phyloP scores from a whole-genome alignment of 331 rosid genomes.

The Malus hybrid region DNA sequence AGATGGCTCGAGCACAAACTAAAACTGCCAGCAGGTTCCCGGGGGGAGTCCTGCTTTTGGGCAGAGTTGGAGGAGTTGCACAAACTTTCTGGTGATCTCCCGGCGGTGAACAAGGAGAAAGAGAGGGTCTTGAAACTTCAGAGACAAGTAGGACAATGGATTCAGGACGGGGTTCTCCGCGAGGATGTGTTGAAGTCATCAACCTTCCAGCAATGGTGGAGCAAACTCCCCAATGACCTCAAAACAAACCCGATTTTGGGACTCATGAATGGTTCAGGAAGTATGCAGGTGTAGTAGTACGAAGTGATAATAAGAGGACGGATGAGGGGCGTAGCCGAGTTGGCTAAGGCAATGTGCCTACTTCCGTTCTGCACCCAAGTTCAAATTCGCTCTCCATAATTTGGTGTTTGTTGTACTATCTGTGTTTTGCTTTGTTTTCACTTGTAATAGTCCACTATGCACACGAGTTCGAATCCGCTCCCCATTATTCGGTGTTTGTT shows the following conservation, averaged over 20 bases:
- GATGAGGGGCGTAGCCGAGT: no score
- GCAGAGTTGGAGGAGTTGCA: constrained; percentile 63
- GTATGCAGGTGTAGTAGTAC: no score
- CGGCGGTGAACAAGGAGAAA: background rate
- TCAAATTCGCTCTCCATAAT: no score
- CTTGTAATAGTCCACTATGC: no score
- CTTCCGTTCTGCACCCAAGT: no score
- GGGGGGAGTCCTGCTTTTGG: constrained; percentile 54
- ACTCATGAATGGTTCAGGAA: background rate
- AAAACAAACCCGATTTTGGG: background rate
- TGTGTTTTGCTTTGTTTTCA: no score
- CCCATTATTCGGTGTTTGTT: no score
- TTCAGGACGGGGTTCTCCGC: background rate
- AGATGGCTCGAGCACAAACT: constrained; percentile 51
- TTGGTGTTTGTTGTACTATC: no score
- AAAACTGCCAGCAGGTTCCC: background rate
- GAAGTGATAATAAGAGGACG: no score
- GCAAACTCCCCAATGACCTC: constrained; percentile 25
- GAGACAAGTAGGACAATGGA: constrained; percentile 29
- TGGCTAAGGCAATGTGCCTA: no score
- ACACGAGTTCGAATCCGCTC: no score
- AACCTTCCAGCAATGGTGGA: constrained; percentile 41
- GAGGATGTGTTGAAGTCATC: constrained; percentile 40
- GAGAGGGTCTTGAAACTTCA: constrained; percentile 14
- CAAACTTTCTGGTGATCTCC: background rate